Base-by-base conservation (phyloP, 2,329 filamentous ascomycete species). In the Fonsecaea erecta region DNA sequence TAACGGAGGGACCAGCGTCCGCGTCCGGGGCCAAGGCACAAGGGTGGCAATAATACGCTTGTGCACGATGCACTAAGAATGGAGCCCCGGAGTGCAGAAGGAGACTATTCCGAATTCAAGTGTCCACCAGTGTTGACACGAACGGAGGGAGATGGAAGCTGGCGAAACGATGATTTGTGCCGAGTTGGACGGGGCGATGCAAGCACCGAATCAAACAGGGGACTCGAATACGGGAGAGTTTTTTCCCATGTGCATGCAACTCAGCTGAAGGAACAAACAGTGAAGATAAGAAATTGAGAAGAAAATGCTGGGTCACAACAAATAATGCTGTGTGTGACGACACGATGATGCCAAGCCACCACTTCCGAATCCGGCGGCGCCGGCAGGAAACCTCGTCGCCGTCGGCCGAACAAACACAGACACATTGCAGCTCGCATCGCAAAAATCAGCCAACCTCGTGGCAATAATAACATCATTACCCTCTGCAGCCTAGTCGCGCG, bases 311-410 rank as follows among this genome's bases (percentile, higher is more conserved):
- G n/a, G n/a, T n/a, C n/a, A n/a, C n/a, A n/a, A n/a, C 28, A 30
- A 3, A 3, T 8, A 30, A 30, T 30, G 28, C 28, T 4, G 3
- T 30, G 28, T 37, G 35, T 40, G 37, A 40, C 37, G 37, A 40
- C 37, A 48, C 18, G 21, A 14, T 48, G 18, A 16, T 28, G 57
- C 57, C 57, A 60, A 60, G 57, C 57, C 57, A 12, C 57, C n/a
- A 52, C 9, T 2, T 21, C 46, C 28, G 16, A 18, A 60, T 24
- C n/a, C 24, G 18, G 30, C n/a, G 37, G 37, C 37, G 37, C n/a
- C 16, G n/a, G 37, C 37, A n/a, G 37, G 16, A 43, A 43, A 16
- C 3, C n/a, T 26, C 3, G 30, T 34, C 4, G 43, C 35, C 35
- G 40, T 48, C 43, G 18, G 26, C 34, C 55, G 55, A 21, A 14